phyloP scores from a whole-genome alignment of 495 filamentous ascomycete species.

The Neurospora discreta region DNA sequence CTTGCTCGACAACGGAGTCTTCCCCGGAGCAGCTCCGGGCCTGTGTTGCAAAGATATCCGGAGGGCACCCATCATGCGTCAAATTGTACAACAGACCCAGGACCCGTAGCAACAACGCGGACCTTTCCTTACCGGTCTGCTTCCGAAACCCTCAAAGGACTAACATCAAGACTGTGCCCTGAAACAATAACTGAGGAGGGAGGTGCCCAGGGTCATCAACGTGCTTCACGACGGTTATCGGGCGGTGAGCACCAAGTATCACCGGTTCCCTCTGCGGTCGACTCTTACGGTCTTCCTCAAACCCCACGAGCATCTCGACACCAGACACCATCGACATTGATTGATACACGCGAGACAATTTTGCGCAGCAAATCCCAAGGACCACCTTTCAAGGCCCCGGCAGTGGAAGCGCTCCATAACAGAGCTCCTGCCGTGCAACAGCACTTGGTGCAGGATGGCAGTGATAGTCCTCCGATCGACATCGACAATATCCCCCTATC shows the following conservation, averaged over 20 bases:
- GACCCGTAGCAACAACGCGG: not conserved
- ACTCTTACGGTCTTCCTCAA: conserved; percentile 14
- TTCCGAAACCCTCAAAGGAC: conserved; percentile 9
- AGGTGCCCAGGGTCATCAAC: conserved; percentile 7
- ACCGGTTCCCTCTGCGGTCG: conserved; percentile 6
- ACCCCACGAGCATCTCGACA: conserved; percentile 22
- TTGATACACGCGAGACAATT: conserved; percentile 51
- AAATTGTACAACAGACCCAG: conserved; percentile 2
- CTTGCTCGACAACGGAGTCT: conserved; percentile 1
- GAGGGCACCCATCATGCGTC: not conserved
- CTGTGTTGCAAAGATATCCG: conserved; percentile 11
- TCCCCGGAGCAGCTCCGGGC: conserved; percentile 11
- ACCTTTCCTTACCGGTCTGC: conserved; percentile 8
- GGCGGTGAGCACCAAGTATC: not conserved
- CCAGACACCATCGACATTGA: conserved; percentile 39
- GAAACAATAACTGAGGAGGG: conserved; percentile 32
- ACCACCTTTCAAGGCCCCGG: conserved; percentile 14
- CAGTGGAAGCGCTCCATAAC: conserved; percentile 8
- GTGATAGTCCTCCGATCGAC: conserved; percentile 24
- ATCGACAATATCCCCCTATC: conserved; percentile 66
- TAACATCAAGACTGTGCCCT: conserved; percentile 11
- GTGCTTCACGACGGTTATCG: not conserved
- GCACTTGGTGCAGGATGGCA: not conserved
- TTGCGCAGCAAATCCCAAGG: conserved; percentile 39
- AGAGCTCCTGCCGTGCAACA: conserved; percentile 8